These are phyloP conservation scores for Phoenix dactylifera DNA, from an alignment of 176 grass and related monocot species.

Conservation along the genomic window DNA sequence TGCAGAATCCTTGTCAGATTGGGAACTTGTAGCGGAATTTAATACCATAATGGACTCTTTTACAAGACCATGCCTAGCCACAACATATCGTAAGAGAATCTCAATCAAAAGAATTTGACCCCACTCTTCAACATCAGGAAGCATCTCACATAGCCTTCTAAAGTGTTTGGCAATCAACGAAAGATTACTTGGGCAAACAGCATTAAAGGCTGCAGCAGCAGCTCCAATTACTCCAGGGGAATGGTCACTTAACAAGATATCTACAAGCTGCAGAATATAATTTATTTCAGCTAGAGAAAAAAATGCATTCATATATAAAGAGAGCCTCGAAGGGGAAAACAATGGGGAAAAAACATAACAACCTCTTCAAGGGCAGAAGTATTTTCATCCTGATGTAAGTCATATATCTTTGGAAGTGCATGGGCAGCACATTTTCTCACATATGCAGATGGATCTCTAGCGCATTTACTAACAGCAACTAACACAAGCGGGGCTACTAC, in stretches of 20 bases:
- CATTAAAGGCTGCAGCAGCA: constrained; percentile 68
- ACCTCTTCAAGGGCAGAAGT: constrained; percentile 55
- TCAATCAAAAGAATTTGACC: constrained; percentile 72
- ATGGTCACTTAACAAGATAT: constrained; percentile 58
- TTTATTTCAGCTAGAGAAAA: no score
- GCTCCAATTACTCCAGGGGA: constrained; percentile 69
- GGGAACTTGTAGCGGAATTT: constrained; percentile 3
- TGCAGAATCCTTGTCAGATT: constrained; percentile 18
- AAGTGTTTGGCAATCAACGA: constrained; percentile 62
- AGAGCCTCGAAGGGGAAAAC: not conserved
- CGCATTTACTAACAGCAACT: constrained; percentile 61
- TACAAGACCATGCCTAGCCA: constrained; percentile 81
- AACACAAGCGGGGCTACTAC: constrained; percentile 73
- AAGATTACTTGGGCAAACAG: constrained; percentile 61
- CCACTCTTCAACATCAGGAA: constrained; percentile 96
- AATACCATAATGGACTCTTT: constrained; percentile 66
- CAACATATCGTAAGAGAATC: constrained; percentile 69
- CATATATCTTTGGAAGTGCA: constrained; percentile 66
- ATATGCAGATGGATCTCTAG: constrained; percentile 76
- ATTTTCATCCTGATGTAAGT: constrained; percentile 70
- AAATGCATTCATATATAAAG: not conserved
- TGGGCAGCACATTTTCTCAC: constrained; percentile 88
- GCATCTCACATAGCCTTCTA: constrained; percentile 59
- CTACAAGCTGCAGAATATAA: constrained; percentile 47
- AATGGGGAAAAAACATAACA: not conserved